Conservation (phyloP, 208 protist genomes). For the Crithidia acanthocephali region DNA sequence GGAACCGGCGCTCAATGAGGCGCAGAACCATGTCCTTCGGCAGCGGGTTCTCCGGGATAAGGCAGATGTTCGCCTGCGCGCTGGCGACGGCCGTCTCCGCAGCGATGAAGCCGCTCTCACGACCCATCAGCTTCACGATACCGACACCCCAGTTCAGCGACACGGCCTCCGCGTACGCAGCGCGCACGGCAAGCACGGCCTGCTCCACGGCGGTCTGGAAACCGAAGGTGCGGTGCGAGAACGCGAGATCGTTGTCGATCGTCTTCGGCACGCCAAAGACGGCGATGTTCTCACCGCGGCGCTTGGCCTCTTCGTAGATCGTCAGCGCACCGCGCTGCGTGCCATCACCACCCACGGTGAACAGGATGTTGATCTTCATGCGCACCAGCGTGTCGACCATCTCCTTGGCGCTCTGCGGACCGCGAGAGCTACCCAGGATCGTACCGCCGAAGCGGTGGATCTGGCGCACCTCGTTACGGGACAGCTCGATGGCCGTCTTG, state of each 20-base stretch:
- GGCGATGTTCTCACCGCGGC: constrained; percentile 82
- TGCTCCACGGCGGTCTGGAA: constrained; percentile 96
- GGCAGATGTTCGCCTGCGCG: constrained; percentile 91
- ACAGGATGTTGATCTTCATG: constrained; percentile 92
- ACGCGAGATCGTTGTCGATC: constrained; percentile 96
- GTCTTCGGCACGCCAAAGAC: constrained; percentile 96
- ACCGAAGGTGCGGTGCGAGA: constrained; percentile 95
- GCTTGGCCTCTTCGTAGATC: constrained; percentile 85
- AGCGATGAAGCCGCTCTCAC: constrained; percentile 95
- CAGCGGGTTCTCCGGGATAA: constrained; percentile 93
- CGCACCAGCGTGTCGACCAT: constrained; percentile 92
- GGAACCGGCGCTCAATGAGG: constrained; percentile 82
- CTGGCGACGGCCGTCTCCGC: constrained; percentile 91
- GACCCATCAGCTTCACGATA: constrained; percentile 97
- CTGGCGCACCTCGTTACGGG: constrained; percentile 70
- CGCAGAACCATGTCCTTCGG: constrained; percentile 84
- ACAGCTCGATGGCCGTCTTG: constrained; percentile 89
- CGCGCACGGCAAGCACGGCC: constrained; percentile 84
- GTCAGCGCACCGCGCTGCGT: constrained; percentile 91
- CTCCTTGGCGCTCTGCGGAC: constrained; percentile 84
- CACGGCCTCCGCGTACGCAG: constrained; percentile 92
- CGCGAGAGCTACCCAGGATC: constrained; percentile 93
- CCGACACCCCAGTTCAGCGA: constrained; percentile 92
- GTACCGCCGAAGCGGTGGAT: constrained; percentile 95
- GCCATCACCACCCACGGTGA: constrained; percentile 95